These are phyloP conservation scores for Amauroascus niger DNA, from an alignment of 2,329 filamentous ascomycete species.

Conservation along the genomic window DNA sequence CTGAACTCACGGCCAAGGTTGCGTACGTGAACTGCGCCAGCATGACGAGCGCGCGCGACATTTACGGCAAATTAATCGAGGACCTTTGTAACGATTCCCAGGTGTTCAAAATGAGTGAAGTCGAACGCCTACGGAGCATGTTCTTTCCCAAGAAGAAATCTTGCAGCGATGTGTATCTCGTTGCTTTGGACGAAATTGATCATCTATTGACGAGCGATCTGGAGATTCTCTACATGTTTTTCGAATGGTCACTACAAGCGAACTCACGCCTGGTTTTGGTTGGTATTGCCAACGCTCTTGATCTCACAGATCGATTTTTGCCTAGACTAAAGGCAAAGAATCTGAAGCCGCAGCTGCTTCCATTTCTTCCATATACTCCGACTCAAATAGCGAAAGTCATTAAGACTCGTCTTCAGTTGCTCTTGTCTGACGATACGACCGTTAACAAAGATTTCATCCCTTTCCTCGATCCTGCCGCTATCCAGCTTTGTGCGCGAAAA, in stretches of 20 bases:
- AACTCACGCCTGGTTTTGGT: constrained; percentile 72
- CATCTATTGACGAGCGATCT: constrained; percentile 81
- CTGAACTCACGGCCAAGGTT: constrained; percentile 43
- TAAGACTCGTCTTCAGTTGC: constrained; percentile 66
- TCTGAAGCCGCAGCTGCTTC: constrained; percentile 76
- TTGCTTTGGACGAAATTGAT: constrained; percentile 91
- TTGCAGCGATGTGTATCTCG: constrained; percentile 55
- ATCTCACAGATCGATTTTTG: constrained; percentile 88
- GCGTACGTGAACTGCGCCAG: constrained; percentile 96
- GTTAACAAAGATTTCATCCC: constrained; percentile 56
- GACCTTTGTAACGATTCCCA: constrained; percentile 55
- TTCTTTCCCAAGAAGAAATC: constrained; percentile 57
- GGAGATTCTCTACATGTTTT: constrained; percentile 83
- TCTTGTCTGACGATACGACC: constrained; percentile 46
- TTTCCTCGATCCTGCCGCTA: constrained; percentile 86
- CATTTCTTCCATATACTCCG: constrained; percentile 87
- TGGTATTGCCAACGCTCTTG: constrained; percentile 91
- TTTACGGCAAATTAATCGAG: constrained; percentile 70
- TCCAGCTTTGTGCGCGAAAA: constrained; percentile 89
- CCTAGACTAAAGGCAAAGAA: constrained; percentile 88
- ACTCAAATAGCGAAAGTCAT: constrained; percentile 81
- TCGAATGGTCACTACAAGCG: constrained; percentile 85
- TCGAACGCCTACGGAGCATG: constrained; percentile 57
- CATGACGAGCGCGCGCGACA: constrained; percentile 75
- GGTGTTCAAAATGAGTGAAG: constrained; percentile 56